Conservation (phyloP, 2,329 filamentous ascomycete species). For the Sordariomycetes sp. region DNA sequence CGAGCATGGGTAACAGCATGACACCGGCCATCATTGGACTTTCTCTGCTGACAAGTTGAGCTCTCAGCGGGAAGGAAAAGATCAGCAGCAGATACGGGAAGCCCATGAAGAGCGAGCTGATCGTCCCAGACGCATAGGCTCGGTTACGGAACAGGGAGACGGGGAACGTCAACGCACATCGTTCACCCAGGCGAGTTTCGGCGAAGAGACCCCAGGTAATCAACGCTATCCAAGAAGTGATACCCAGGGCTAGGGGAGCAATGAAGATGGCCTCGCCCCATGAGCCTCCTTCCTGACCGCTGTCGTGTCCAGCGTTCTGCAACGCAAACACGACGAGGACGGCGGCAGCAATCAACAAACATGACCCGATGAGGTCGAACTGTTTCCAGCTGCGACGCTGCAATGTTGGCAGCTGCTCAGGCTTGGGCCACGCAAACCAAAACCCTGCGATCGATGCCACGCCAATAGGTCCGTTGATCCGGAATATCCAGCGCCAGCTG, state of each 20-base stretch:
- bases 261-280: conserved; percentile 32
- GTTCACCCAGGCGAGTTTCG: conserved; percentile 14
- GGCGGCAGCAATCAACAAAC: conserved; percentile 43
- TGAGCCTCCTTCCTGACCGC: conserved; percentile 16
- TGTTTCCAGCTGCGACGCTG: conserved; percentile 34
- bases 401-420: conserved; percentile 25
- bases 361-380: conserved; percentile 43
- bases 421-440: conserved; percentile 38
- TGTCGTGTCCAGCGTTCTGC: conserved; percentile 34
- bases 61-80: conserved; percentile 38
- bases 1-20: conserved; percentile 45
- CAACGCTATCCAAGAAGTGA: conserved; percentile 16
- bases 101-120: conserved; percentile 38
- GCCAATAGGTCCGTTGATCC: conserved; percentile 49
- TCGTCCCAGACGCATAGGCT: conserved; percentile 29
- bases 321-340: conserved; percentile 50
- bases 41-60: conserved; percentile 40
- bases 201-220: conserved; percentile 18
- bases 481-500: conserved; percentile 48
- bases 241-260: conserved; percentile 17
- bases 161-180: conserved; percentile 33
- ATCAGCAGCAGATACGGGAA: conserved; percentile 40
- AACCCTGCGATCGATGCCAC: conserved; percentile 35
- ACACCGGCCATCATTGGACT: conserved; percentile 35
- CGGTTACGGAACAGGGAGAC: conserved; percentile 36